These are phyloP conservation scores for Aspergillus alliaceus DNA, from an alignment of 2,329 filamentous ascomycete genomes.

Conservation along the genomic window DNA sequence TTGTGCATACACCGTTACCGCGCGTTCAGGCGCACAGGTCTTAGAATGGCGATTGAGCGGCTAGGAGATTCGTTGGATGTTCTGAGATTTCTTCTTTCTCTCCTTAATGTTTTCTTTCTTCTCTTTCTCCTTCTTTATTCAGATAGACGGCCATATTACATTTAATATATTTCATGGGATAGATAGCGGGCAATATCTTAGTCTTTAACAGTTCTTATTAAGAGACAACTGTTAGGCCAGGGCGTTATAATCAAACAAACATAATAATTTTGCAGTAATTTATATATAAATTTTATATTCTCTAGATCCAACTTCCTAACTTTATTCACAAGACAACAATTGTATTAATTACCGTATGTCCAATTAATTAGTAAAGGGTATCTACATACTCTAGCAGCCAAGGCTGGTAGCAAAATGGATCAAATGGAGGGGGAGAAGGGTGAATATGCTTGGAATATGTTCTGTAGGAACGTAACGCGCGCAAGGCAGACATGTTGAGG, in stretches of 20 bases:
- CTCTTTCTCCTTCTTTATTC: not conserved
- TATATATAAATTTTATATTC: too few relatives aligned
- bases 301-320: too few relatives aligned
- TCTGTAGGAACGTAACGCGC: not conserved
- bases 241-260: too few relatives aligned
- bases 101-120: not conserved
- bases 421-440: not conserved
- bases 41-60: slow-evolving; percentile 10
- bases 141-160: not conserved
- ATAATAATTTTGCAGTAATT: too few relatives aligned
- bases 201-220: too few relatives aligned
- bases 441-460: not conserved
- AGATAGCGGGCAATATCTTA: not conserved
- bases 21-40: slow-evolving; percentile 2
- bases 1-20: slow-evolving; percentile 9
- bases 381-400: slow-evolving; percentile 10
- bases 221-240: too few relatives aligned
- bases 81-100: not conserved
- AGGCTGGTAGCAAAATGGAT: slow-evolving; percentile 3
- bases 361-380: slow-evolving; percentile 14
- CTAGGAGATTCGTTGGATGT: not conserved
- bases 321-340: not conserved
- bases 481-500: not conserved
- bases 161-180: not conserved
- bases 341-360: slow-evolving; percentile 3